Conservation (phyloP, 208 protist genomes). For the Trypanosoma mega region DNA sequence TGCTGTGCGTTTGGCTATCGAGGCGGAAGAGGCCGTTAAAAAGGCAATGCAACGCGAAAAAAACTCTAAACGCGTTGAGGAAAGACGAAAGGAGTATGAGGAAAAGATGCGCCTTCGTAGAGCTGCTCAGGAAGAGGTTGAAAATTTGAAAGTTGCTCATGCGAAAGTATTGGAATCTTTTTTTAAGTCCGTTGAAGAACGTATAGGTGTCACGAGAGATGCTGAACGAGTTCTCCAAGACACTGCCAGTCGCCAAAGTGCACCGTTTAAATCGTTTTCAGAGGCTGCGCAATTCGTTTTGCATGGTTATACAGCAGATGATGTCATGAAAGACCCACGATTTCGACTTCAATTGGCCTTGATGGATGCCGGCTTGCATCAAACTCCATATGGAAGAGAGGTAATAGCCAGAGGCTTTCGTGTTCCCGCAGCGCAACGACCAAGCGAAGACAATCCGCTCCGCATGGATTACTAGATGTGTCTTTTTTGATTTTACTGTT, state of each 20-base stretch:
- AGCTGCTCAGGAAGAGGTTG: constrained; percentile 39
- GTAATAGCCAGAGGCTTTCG: constrained; percentile 55
- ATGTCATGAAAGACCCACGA: constrained; percentile 82
- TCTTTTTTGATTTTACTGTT: constrained; percentile 24
- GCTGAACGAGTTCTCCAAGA: constrained; percentile 50
- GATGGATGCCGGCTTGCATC: constrained; percentile 72
- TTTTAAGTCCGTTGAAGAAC: constrained; percentile 61
- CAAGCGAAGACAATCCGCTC: constrained; percentile 78
- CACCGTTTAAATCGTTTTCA: constrained; percentile 39
- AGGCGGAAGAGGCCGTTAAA: constrained; percentile 36
- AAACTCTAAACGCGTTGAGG: constrained; percentile 60
- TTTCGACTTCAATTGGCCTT: constrained; percentile 77
- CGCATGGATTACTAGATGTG: constrained; percentile 16
- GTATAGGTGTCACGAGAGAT: constrained; percentile 63
- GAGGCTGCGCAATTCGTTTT: constrained; percentile 31
- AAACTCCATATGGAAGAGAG: constrained; percentile 72
- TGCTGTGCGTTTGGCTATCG: constrained; percentile 30
- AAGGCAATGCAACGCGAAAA: constrained; percentile 35
- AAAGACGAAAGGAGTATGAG: constrained; percentile 45
- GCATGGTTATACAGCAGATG: constrained; percentile 67
- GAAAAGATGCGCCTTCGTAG: constrained; percentile 34
- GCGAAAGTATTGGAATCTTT: constrained; percentile 61
- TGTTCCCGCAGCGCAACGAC: constrained; percentile 61
- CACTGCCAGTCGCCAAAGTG: constrained; percentile 56
- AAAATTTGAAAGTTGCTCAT: constrained; percentile 43